A percentile compares a stretch with the other conserved stretches of the same genome.
Evolutionary conservation across 305 asterid species (phyloP).

Genomic region (Fraxinus velutina): DNA sequence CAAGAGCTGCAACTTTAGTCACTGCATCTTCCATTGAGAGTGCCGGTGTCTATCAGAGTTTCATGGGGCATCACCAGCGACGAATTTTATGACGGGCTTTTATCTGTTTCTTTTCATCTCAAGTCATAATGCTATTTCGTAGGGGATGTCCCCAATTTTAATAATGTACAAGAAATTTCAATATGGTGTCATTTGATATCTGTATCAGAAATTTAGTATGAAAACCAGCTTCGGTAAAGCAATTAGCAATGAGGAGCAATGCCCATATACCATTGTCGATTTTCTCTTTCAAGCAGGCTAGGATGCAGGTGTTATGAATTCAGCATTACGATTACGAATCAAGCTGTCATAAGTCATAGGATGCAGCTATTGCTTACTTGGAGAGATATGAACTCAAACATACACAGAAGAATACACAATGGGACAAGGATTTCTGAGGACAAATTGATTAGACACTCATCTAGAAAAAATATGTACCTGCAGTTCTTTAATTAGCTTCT

Average conservation of each 20-base stretch:
- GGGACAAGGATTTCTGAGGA: neutral
- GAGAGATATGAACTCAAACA: conserved; percentile 8
- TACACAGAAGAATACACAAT: neutral
- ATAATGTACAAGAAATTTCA: neutral
- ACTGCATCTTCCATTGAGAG: neutral
- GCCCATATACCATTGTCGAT: neutral
- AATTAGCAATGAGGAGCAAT: neutral
- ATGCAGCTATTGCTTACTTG: neutral
- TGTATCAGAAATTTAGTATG: neutral
- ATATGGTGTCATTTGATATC: neutral
- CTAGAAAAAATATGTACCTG: conserved; percentile 45
- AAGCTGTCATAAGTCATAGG: neutral
- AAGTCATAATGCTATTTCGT: neutral
- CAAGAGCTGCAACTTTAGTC: neutral
- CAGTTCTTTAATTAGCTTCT: conserved; percentile 63
- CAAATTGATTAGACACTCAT: neutral
- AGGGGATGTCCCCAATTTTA: neutral
- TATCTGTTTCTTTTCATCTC: neutral
- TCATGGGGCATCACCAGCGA: neutral
- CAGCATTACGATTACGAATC: neutral
- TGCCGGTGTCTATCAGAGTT: neutral
- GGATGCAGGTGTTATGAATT: neutral
- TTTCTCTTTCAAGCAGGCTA: neutral
- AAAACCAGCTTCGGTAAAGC: neutral
- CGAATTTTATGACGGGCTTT: neutral